Base-by-base conservation (phyloP, 768 basidiomycete genomes). In the Mycena vitilis region DNA sequence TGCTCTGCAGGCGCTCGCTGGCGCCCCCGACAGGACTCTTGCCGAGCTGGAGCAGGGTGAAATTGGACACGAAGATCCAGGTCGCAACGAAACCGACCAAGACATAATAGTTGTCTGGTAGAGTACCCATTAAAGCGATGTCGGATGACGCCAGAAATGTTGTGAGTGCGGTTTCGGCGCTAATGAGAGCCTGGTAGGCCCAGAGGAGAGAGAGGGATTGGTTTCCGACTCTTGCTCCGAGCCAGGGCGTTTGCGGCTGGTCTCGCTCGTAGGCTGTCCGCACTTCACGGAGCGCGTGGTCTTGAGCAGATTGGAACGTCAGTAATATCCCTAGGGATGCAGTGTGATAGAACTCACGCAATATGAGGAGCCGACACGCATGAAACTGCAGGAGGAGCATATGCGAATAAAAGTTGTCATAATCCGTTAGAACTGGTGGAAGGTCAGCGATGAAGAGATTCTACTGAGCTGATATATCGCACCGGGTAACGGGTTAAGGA, bases 11-110 rank as follows among this genome's bases (percentile, higher is more conserved):
- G 12, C 74, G 69, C 66, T 83, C 82, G 55, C 78, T 81, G n/a
- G 79, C 78, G 8, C 81, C 82, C 0, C 78, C 76, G 42, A 84
- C 73, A 18, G 78, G 78, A 45, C 77, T 73, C 11, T 77, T 76
- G 0, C 71, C 69, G 30, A 78, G 74, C 64, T 85, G 80, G 30
- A 78, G 66, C 30, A 83, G 75, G 53, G 74, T 78, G 73, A 84
- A 83, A 71, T 85, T 86, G 48, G 79, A 78, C 13, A 82, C 75
- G 57, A 85, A 78, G 56, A 86, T 66, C 55, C 79, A 84, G 2
- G 82, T 77, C 7, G 84, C 81, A 48, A 85, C 81, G 59, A 85
- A 83, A 0, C 79, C 75, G 52, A 85, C 76, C 78, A 86, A 79
- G 37, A 74, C 74, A 65, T 81, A 85, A 34, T 85, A 58, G 47